Evolutionary conservation across 768 basidiomycete species (phyloP), one percentile per base, ranked within the genome.

Genomic region (Kwoniella europaea): DNA sequence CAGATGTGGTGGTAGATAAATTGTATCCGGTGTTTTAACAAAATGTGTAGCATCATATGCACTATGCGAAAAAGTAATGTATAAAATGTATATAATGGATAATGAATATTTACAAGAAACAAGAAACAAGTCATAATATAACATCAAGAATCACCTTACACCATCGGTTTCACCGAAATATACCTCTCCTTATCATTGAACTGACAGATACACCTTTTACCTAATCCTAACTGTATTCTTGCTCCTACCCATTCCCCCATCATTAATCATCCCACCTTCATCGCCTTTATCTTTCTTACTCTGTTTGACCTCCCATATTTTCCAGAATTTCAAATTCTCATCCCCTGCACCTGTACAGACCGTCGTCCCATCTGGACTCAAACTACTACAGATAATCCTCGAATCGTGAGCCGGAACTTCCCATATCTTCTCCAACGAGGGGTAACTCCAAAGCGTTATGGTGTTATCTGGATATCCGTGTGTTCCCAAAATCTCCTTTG

Each of bases 251-350:
- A 18, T 50, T 16, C 52, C 64, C 2, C 56, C 69, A 10, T 55
- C 20, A 55, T 55, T 20, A 2, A 55, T 55, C 63, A 60, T 41
- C 18, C 74, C 71, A 57, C 71, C 69, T 6, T 27, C 52, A 35
- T 78, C 77, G 43, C 72, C 74, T n/a, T 68, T 71, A 20, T 72
- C 82, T 76, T 78, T 79, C 75, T 75, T 78, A 42, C 69, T 70
- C 27, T 46, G 62, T 50, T 68, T 81, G 29, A 77, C 74, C 66
- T 86, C 85, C 85, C 85, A 86, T 10, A 86, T 73, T 76, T 83
- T 88, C 94, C 94, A 96, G 84, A 96, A 96, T 86, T 98, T 98
- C 77, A 98, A 86, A 79, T 95, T 95, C 86, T 98, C 96, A 79
- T 98, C 97, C 0, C 91, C 91, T 1, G 93, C 93, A 9, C 92